These are phyloP conservation scores for Serendipita indica DNA, from an alignment of 768 basidiomycete species.

Conservation along the genomic window DNA sequence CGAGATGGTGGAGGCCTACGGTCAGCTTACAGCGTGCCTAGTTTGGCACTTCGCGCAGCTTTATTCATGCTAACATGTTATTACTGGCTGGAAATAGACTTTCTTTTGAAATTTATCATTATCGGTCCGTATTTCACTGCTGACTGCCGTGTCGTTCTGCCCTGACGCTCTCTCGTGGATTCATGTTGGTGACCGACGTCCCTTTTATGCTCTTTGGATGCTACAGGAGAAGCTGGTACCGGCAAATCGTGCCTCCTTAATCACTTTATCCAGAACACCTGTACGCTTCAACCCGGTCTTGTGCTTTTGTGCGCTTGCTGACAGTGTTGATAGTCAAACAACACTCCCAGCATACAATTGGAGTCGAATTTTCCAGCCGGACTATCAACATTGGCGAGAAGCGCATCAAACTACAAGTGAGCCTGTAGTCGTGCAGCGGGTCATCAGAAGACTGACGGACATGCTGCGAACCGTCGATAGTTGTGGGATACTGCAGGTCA, in stretches of 20 bases:
- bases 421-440: too few species aligned
- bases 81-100: conserved; percentile 52
- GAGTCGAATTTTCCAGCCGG: conserved; percentile 93
- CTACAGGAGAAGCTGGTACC: conserved; percentile 81
- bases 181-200: conserved; percentile 7
- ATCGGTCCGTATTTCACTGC: conserved; percentile 44
- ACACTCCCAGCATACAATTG: conserved; percentile 95
- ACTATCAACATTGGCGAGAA: conserved; percentile 89
- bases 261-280: conserved; percentile 91
- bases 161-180: neutral
- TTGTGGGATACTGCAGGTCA: conserved; percentile 97
- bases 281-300: conserved; percentile 33
- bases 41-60: neutral
- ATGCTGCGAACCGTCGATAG: conserved; percentile 29
- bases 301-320: neutral
- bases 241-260: conserved; percentile 96
- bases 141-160: neutral
- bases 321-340: conserved; percentile 58
- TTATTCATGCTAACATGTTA: neutral
- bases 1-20: conserved; percentile 88
- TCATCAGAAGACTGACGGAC: neutral
- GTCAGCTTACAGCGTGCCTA: conserved; percentile 40
- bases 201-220: conserved; percentile 9
- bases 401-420: conserved; percentile 83
- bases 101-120: conserved; percentile 96